phyloP scores from a whole-genome alignment of 1,139 yeast genomes.

The Taphrina pruni region DNA sequence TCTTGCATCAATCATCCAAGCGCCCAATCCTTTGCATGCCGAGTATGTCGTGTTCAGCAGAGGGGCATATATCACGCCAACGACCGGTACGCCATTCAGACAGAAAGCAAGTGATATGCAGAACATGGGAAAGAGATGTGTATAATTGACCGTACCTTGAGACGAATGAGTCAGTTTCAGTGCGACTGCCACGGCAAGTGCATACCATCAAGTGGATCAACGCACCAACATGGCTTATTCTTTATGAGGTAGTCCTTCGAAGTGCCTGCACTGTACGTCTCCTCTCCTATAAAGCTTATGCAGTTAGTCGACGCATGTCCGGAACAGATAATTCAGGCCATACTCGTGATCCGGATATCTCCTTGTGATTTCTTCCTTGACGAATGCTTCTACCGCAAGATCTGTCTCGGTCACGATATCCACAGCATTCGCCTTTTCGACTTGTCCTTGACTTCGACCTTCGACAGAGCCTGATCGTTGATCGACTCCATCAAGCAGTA shows the following conservation, averaged over 20 bases:
- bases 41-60: constrained; percentile 58
- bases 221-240: constrained; percentile 65
- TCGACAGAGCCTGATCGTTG: background rate
- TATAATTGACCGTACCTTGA: constrained; percentile 64
- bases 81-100: constrained; percentile 57
- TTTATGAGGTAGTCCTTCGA: constrained; percentile 4
- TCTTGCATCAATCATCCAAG: constrained; percentile 50
- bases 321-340: background rate
- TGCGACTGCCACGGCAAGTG: background rate
- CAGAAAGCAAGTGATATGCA: constrained; percentile 66
- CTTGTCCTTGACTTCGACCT: constrained; percentile 5
- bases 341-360: constrained; percentile 58
- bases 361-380: constrained; percentile 52
- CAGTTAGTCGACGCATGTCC: background rate
- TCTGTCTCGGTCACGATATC: constrained; percentile 66
- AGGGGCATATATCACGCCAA: constrained; percentile 68
- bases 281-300: constrained; percentile 60
- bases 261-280: constrained; percentile 55
- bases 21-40: constrained; percentile 61
- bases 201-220: constrained; percentile 60
- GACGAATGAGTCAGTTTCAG: background rate
- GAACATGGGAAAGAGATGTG: constrained; percentile 64
- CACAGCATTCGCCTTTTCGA: constrained; percentile 51
- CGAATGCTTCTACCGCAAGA: constrained; percentile 60
- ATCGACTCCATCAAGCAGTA: constrained; percentile 17